Percentiles rank a stretch among this genome's conserved stretches.
Conservation (phyloP, 192 early-diverging fungal species). For the Coemansia sp. region DNA sequence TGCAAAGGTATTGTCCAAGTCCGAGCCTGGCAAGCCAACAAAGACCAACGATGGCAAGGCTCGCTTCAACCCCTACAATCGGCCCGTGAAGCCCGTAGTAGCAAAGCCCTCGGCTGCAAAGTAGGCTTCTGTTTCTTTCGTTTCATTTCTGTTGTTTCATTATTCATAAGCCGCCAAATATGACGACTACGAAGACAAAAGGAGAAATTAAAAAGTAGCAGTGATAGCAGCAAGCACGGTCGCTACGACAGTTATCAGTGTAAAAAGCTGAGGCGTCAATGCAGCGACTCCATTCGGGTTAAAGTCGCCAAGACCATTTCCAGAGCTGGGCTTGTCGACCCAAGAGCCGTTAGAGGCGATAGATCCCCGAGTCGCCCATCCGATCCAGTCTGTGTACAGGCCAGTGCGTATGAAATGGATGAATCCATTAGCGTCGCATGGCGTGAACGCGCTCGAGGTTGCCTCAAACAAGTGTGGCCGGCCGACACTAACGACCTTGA, state of each 20-base stretch:
- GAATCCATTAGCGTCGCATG: slow-evolving; percentile 50
- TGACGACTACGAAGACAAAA: not conserved
- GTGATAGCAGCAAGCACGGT: slow-evolving; percentile 9
- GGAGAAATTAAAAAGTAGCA: not conserved
- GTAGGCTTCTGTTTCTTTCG: slow-evolving; percentile 2
- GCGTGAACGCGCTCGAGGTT: slow-evolving; percentile 16
- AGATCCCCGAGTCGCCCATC: slow-evolving; percentile 41
- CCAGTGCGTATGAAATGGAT: slow-evolving; percentile 47
- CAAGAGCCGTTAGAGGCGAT: slow-evolving; percentile 49
- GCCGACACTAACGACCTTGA: slow-evolving; percentile 40
- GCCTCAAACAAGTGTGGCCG: slow-evolving; percentile 40
- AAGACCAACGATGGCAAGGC: slow-evolving; percentile 15
- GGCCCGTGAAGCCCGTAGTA: slow-evolving; percentile 14
- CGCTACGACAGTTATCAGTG: not conserved
- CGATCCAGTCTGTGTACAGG: slow-evolving; percentile 54
- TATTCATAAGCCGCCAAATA: not conserved
- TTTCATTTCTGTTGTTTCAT: not conserved
- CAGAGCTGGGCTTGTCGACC: slow-evolving; percentile 28
- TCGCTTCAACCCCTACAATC: slow-evolving; percentile 36
- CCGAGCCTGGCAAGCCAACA: not conserved
- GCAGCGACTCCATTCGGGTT: slow-evolving; percentile 11
- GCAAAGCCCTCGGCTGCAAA: slow-evolving; percentile 26
- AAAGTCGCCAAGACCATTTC: slow-evolving; percentile 30
- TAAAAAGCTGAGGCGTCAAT: not conserved
- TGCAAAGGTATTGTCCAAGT: not conserved